Base-by-base conservation (phyloP, 2,329 filamentous ascomycete species). In the Decorospora gaudefroyi region DNA sequence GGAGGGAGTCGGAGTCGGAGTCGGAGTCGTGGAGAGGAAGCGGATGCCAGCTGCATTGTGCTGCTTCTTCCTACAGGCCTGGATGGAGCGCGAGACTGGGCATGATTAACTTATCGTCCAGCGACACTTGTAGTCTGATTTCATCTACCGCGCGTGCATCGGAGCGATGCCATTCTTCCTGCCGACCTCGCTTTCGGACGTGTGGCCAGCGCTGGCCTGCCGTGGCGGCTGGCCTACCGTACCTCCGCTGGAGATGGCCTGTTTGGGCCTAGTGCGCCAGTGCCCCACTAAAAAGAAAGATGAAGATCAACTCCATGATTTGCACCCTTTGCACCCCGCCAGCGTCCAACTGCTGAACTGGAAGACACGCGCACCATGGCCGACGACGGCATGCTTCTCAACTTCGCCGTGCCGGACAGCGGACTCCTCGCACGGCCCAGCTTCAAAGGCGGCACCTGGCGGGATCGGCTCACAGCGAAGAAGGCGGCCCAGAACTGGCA, bases 321-420 rank as follows among this genome's bases (percentile, higher is more conserved):
- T n/a, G n/a, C n/a, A n/a, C n/a, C n/a, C 42, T 19, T 13, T 40
- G 25, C 33, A 13, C 28, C 49, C 33, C 49, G 29, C 45, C 42
- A 36, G n/a, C n/a, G n/a, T n/a, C n/a, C 32, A 38, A 23, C 25
- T 27, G n/a, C 27, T 33, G 29, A 2, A 39, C 31, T 31, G 40
- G 34, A 18, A 30, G 27, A 33, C 11, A 11, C n/a, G 19, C 33
- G 35, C 52, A 61, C 52, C 26, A 96, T 97, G 91, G 88, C 88
- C 37, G 91, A 97, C 76, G 88, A 95, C 84, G 90, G 90, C 58
- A 87, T 99, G 83, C 81, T 96, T 44, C 77, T 97, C 67, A 97
- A 97, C 63, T 96, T 97, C 68, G 85, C 90, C 60, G 76, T 96
- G 44, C 80, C 82, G 18, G 84, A 88, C 49, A 80, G 76, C 12